A percentile compares a stretch with the other conserved stretches of the same genome.
Conservation (phyloP, 371 early-diverging fungal genomes). For the Mortierella sp. region DNA sequence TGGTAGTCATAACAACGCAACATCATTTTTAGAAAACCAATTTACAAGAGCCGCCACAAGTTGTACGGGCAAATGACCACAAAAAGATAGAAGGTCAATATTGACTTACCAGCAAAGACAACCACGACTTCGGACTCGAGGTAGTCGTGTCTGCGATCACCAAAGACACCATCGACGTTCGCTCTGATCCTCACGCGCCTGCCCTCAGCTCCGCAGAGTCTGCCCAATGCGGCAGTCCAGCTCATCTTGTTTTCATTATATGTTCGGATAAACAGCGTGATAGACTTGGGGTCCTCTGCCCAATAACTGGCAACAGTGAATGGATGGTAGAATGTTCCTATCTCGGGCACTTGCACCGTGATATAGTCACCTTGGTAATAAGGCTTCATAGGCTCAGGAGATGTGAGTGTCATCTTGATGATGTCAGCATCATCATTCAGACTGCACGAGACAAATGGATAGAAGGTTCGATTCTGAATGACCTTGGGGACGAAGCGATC, state of each 20-base stretch:
- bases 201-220: slow-evolving; percentile 45
- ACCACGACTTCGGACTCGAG: slow-evolving; percentile 44
- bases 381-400: slow-evolving; percentile 44
- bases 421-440: slow-evolving; percentile 47
- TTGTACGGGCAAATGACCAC: neutral
- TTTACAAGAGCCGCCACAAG: too few relatives aligned
- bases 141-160: slow-evolving; percentile 52
- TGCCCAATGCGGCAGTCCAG: slow-evolving; percentile 34
- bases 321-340: slow-evolving; percentile 48
- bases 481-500: slow-evolving; percentile 52
- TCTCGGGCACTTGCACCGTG: slow-evolving; percentile 30
- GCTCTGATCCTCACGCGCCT: slow-evolving; percentile 29
- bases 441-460: slow-evolving; percentile 35
- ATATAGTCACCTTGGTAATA: slow-evolving; percentile 53
- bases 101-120: slow-evolving; percentile 34
- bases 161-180: slow-evolving; percentile 55
- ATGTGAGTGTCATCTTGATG: slow-evolving; percentile 31
- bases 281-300: slow-evolving; percentile 52
- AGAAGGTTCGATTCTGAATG: slow-evolving; percentile 35
- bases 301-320: slow-evolving; percentile 53
- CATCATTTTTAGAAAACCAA: neutral
- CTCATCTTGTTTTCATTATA: slow-evolving; percentile 25
- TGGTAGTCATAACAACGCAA: neutral
- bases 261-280: slow-evolving; percentile 34
- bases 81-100: slow-evolving; percentile 7